Percentiles rank a stretch among this genome's conserved stretches.
Conservation (phyloP, 768 basidiomycete species). For the Amanita pallidorosea region DNA sequence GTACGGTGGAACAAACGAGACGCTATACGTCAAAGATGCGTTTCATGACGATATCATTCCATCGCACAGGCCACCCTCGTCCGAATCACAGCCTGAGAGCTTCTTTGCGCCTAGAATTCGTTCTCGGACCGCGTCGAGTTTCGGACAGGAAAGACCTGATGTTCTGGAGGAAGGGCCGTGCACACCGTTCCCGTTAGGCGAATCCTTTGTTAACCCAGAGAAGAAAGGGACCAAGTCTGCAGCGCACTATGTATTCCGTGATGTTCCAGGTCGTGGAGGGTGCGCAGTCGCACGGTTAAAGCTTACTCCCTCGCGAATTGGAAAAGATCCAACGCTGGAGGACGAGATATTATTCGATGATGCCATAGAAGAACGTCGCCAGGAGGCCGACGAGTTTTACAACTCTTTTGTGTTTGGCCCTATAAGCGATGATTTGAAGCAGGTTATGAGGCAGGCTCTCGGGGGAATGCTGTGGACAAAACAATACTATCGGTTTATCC, state of each 20-base stretch:
- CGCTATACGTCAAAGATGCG: slow-evolving; percentile 86
- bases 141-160: slow-evolving; percentile 26
- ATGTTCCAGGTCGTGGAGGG: slow-evolving; percentile 87
- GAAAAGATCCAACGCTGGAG: slow-evolving; percentile 69
- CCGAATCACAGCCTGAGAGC: slow-evolving; percentile 30
- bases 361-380: slow-evolving; percentile 77
- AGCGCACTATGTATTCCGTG: slow-evolving; percentile 79
- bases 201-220: slow-evolving; percentile 75
- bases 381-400: slow-evolving; percentile 97
- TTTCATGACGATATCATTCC: slow-evolving; percentile 98
- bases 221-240: slow-evolving; percentile 86
- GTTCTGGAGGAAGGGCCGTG: slow-evolving; percentile 43
- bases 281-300: slow-evolving; percentile 93
- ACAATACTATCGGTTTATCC: slow-evolving; percentile 93
- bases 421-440: slow-evolving; percentile 85
- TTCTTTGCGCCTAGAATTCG: slow-evolving; percentile 42
- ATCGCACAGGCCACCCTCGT: slow-evolving; percentile 57
- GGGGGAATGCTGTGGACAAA: slow-evolving; percentile 99
- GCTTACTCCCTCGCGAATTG: slow-evolving; percentile 66
- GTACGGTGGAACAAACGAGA: slow-evolving; percentile 80
- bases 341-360: slow-evolving; percentile 90
- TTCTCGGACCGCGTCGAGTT: slow-evolving; percentile 34
- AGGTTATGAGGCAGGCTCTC: slow-evolving; percentile 94
- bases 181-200: slow-evolving; percentile 43
- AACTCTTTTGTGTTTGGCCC: slow-evolving; percentile 67